These are phyloP conservation scores for Macaranga tanarius DNA, from an alignment of 441 rosid genomes.

Conservation along the genomic window DNA sequence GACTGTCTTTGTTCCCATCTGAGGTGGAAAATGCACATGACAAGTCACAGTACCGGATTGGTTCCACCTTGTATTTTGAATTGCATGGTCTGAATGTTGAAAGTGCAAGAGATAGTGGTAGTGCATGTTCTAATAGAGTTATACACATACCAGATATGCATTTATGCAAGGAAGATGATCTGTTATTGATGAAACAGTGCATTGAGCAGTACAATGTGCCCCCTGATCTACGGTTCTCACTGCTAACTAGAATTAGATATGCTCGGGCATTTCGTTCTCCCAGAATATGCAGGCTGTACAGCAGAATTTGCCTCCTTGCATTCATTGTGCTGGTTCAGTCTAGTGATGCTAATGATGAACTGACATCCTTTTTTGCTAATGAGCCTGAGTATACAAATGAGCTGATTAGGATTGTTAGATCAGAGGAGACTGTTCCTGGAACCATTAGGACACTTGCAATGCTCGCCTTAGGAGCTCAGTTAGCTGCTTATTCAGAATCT, in stretches of 20 bases:
- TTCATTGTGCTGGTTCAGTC: slow-evolving; percentile 97
- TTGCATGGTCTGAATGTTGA: slow-evolving; percentile 62
- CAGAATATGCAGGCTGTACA: slow-evolving; percentile 79
- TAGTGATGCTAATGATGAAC: slow-evolving; percentile 88
- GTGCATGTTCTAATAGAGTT: slow-evolving; percentile 44
- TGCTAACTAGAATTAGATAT: slow-evolving; percentile 92
- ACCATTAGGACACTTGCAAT: slow-evolving; percentile 87
- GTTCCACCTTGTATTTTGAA: slow-evolving; percentile 95
- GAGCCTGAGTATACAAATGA: slow-evolving; percentile 99
- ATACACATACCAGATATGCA: slow-evolving; percentile 86
- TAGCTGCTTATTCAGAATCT: slow-evolving; percentile 94
- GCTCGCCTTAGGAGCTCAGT: slow-evolving; percentile 94
- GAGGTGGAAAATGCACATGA: slow-evolving; percentile 57
- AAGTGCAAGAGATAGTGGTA: slow-evolving; percentile 38
- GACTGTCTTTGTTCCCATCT: slow-evolving; percentile 81
- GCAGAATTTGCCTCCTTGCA: slow-evolving; percentile 95
- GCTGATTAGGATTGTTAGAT: slow-evolving; percentile 84
- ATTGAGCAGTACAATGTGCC: slow-evolving; percentile 78
- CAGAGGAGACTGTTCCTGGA: slow-evolving; percentile 89
- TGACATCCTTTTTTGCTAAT: slow-evolving; percentile 90
- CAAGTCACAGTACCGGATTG: slow-evolving; percentile 68
- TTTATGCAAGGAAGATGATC: slow-evolving; percentile 85
- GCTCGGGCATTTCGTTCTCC: slow-evolving; percentile 93
- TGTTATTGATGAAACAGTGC: slow-evolving; percentile 77
- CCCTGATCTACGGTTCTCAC: slow-evolving; percentile 72